Evolutionary conservation across 192 early-diverging fungal species (phyloP).

Genomic region (Coemansia sp.): DNA sequence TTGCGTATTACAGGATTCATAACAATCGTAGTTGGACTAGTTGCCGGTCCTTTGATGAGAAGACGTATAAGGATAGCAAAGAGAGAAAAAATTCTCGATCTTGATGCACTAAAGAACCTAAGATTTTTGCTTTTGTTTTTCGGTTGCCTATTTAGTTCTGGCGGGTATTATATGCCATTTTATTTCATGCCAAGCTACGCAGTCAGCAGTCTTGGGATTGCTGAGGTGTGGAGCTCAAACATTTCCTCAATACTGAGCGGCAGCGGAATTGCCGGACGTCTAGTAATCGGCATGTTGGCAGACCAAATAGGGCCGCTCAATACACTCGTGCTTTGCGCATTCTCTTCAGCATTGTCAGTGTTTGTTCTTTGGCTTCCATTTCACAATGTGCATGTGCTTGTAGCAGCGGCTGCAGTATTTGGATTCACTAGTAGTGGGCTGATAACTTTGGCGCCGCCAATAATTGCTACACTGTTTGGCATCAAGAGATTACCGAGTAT

Average conservation of each 20-base stretch:
- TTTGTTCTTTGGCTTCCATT: slow-evolving; percentile 36
- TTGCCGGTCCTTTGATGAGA: slow-evolving; percentile 20
- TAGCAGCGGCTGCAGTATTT: slow-evolving; percentile 17
- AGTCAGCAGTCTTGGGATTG: not conserved
- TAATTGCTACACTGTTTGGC: slow-evolving; percentile 26
- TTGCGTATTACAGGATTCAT: slow-evolving; percentile 64
- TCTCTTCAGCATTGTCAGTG: slow-evolving; percentile 1
- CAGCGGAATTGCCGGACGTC: slow-evolving; percentile 14
- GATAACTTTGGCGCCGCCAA: slow-evolving; percentile 23
- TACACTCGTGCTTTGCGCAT: slow-evolving; percentile 8
- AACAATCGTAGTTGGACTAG: slow-evolving; percentile 11
- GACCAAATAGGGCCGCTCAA: slow-evolving; percentile 23
- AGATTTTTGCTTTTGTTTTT: slow-evolving; percentile 24
- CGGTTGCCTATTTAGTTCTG: slow-evolving; percentile 10
- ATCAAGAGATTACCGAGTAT: slow-evolving; percentile 23
- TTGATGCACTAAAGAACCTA: slow-evolving; percentile 3
- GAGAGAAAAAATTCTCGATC: slow-evolving; percentile 18
- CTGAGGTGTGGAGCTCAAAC: slow-evolving; percentile 19
- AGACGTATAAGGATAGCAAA: slow-evolving; percentile 9
- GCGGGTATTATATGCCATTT: slow-evolving; percentile 30
- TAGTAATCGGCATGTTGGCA: slow-evolving; percentile 18
- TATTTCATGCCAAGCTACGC: slow-evolving; percentile 30
- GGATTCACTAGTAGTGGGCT: slow-evolving; percentile 19
- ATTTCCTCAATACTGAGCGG: slow-evolving; percentile 34
- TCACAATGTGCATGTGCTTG: slow-evolving; percentile 1